Percentiles rank a stretch among this genome's conserved stretches.
Evolutionary conservation across 2,329 filamentous ascomycete genomes (phyloP).

Genomic region (Ophiognomonia clavigignenti-juglandacearum): DNA sequence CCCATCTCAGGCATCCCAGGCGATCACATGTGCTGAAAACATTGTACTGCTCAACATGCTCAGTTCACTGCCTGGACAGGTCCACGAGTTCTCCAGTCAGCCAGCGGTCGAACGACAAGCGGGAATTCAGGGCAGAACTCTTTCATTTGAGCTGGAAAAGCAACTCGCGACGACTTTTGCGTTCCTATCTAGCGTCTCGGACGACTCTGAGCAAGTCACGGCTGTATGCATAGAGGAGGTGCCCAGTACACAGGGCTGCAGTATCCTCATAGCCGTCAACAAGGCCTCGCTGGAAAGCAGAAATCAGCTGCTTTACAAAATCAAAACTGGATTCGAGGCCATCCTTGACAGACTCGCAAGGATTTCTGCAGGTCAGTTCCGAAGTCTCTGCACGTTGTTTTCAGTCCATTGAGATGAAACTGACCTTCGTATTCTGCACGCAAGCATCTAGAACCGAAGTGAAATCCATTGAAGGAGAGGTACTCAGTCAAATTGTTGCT

Average conservation of each 20-base stretch:
- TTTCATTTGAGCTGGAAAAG: constrained; percentile 4
- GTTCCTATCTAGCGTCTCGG: constrained; percentile 6
- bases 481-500: constrained; percentile 8
- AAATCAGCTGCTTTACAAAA: neutral
- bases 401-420: too few relatives aligned
- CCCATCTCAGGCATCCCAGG: neutral
- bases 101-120: too few relatives aligned
- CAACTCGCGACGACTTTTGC: constrained; percentile 4
- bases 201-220: neutral
- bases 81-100: too few relatives aligned
- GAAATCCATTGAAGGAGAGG: too few relatives aligned
- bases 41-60: constrained; percentile 3
- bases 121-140: neutral
- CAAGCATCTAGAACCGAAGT: too few relatives aligned
- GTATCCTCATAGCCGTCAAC: constrained; percentile 9
- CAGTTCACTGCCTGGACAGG: neutral
- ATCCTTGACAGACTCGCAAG: constrained; percentile 8
- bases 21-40: constrained; percentile 5
- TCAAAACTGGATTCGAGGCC: constrained; percentile 1
- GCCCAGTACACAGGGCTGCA: neutral
- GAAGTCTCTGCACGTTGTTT: too few relatives aligned
- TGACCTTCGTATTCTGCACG: too few relatives aligned
- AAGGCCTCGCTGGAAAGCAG: neutral
- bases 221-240: constrained; percentile 9
- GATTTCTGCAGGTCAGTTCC: too few relatives aligned